Base-by-base conservation (phyloP, 1,284 basidiomycete genomes). In the Trichosporon inkin region DNA sequence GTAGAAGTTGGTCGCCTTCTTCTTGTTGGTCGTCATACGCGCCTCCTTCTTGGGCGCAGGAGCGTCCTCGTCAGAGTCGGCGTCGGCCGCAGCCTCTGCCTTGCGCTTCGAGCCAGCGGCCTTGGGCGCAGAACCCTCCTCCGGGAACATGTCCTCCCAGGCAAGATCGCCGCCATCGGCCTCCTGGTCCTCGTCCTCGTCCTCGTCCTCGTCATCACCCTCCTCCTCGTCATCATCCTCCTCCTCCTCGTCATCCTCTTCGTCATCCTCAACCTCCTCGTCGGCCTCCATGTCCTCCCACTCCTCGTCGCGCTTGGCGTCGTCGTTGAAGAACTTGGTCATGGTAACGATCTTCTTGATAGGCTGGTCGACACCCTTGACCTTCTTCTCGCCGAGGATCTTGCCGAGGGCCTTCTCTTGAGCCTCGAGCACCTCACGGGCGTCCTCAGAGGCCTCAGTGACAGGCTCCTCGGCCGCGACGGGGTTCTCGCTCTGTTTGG, bases 21-120 rank as follows among this genome's bases (percentile, higher is more conserved):
- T 88, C 88, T 95, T 96, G 81, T 87, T 90, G 2, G 92, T 95
- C 67, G 85, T 94, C 89, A 92, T 89, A 20, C 92, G 87, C 28
- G 83, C 73, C 66, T 84, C 88, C 78, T 91, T 92, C 65, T 71
- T 68, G 17, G 62, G 41, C 14, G 63, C 56, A 14, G 64, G 53
- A 1, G 58, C 35, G 19, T 65, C 71, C 17, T 71, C 69, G 14
- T 68, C 70, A 11, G 39, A 37, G 22, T 55, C 58, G 36, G 51
- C 47, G 14, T 69, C 71, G 4, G 70, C 70, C 20, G 65, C 66
- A 0, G 66, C 68, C 4, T 64, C 70, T 0, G 65, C 69, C 35
- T 64, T 63, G 14, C 62, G 63, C 11, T 63, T 63, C 6, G 66
- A 67, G 35, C 60, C 52, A n/a, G 10, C 11, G 13, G 44, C 24